Evolutionary conservation across 768 basidiomycete genomes (phyloP).

Genomic region (Leccinum variicolor): DNA sequence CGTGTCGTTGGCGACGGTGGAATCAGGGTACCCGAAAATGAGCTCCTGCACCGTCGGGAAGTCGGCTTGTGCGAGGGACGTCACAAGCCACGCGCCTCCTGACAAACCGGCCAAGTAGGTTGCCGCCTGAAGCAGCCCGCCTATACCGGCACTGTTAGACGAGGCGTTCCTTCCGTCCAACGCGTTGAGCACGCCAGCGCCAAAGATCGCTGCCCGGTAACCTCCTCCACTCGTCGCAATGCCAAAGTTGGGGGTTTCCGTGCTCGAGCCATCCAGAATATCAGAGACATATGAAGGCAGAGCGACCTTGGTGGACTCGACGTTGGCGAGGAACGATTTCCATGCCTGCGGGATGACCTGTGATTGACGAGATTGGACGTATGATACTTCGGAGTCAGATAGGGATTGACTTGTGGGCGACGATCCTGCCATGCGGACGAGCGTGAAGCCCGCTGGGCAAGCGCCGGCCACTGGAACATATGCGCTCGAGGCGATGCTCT

Average conservation of each 20-base stretch:
- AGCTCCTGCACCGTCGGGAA: slow-evolving; percentile 40
- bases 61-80: slow-evolving; percentile 40
- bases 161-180: slow-evolving; percentile 49
- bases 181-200: slow-evolving; percentile 48
- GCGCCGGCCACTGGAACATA: slow-evolving; percentile 21
- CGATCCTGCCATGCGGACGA: slow-evolving; percentile 29
- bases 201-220: slow-evolving; percentile 52
- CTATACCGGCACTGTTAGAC: slow-evolving; percentile 38
- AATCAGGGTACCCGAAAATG: slow-evolving; percentile 28
- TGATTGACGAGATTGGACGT: slow-evolving; percentile 33
- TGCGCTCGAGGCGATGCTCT: slow-evolving; percentile 22
- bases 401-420: slow-evolving; percentile 31
- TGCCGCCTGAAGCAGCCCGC: slow-evolving; percentile 51
- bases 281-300: slow-evolving; percentile 35
- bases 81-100: slow-evolving; percentile 39
- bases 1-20: slow-evolving; percentile 13
- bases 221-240: slow-evolving; percentile 58
- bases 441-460: slow-evolving; percentile 24
- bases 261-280: slow-evolving; percentile 25
- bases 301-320: slow-evolving; percentile 26
- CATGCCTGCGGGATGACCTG: slow-evolving; percentile 39
- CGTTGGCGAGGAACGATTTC: slow-evolving; percentile 37
- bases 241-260: slow-evolving; percentile 36
- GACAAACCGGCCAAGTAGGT: slow-evolving; percentile 53
- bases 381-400: slow-evolving; percentile 33